Evolutionary conservation across 345 rosid species (phyloP).

Genomic region (Ailanthus altissimus): DNA sequence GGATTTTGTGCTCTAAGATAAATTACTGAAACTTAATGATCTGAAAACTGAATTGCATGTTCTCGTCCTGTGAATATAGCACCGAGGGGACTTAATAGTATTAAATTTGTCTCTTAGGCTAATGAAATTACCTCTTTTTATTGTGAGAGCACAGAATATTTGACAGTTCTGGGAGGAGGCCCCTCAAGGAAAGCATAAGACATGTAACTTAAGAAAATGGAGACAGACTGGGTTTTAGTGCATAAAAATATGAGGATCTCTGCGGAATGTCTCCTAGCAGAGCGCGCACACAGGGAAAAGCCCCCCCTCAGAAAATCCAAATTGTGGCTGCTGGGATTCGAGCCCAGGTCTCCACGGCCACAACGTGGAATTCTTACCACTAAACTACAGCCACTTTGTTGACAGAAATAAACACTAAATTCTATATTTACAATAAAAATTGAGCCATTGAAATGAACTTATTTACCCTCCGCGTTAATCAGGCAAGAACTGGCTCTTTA

Average conservation of each 20-base stretch:
- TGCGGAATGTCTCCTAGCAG: not conserved
- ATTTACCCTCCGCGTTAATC: too few relatives aligned
- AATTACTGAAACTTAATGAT: constrained; percentile 1
- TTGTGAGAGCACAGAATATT: not conserved
- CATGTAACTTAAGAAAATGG: not conserved
- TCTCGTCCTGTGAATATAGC: not conserved
- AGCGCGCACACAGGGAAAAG: too few relatives aligned
- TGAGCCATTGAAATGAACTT: too few relatives aligned
- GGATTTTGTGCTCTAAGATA: not conserved
- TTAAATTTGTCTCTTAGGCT: not conserved
- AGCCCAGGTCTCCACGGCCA: constrained; percentile 95
- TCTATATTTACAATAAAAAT: too few relatives aligned
- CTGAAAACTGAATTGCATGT: not conserved
- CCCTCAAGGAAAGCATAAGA: not conserved
- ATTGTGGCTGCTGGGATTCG: constrained; percentile 94
- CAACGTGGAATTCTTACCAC: constrained; percentile 85
- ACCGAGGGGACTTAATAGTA: not conserved
- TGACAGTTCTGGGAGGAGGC: not conserved
- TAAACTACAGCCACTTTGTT: constrained; percentile 63
- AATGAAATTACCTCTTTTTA: constrained; percentile 8
- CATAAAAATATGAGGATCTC: not conserved
- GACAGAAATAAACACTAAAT: accelerated
- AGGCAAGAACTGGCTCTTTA: too few relatives aligned
- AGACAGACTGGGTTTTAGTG: not conserved
- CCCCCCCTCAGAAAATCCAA: too few relatives aligned